These are phyloP conservation scores for Chalaropsis thielavioides DNA, from an alignment of 2,329 filamentous ascomycete genomes.

Conservation along the genomic window DNA sequence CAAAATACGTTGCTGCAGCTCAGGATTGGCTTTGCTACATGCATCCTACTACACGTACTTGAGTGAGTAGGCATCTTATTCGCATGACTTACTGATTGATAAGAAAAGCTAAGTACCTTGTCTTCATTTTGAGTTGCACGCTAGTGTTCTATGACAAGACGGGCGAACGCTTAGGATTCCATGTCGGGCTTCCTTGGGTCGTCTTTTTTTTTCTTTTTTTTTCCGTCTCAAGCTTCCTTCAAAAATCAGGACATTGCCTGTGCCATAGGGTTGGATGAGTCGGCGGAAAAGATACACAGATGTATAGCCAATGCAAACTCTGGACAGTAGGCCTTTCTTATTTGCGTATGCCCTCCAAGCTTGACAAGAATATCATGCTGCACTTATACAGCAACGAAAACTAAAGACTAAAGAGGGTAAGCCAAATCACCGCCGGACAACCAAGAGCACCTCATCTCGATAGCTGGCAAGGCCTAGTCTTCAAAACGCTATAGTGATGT, in stretches of 20 bases:
- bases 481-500: too few relatives aligned
- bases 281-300: not conserved
- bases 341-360: too few relatives aligned
- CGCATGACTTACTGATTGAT: not conserved
- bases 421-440: too few relatives aligned
- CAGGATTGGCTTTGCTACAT: not conserved
- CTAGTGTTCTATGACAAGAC: not conserved
- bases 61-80: not conserved
- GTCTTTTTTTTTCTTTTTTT: not conserved
- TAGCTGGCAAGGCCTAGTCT: too few relatives aligned
- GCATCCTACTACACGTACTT: too few relatives aligned
- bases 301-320: too few relatives aligned
- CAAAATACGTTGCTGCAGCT: not conserved
- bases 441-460: too few relatives aligned
- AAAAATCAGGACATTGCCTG: not conserved
- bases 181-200: not conserved
- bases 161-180: not conserved
- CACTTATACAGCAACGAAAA: too few relatives aligned
- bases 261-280: not conserved
- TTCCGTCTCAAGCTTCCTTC: not conserved
- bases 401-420: too few relatives aligned
- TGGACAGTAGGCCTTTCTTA: too few relatives aligned
- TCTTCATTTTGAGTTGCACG: constrained; percentile 3
- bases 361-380: not conserved
- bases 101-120: not conserved